Conservation (phyloP, 495 filamentous ascomycete species). For the Astrothelium subdiscretum region DNA sequence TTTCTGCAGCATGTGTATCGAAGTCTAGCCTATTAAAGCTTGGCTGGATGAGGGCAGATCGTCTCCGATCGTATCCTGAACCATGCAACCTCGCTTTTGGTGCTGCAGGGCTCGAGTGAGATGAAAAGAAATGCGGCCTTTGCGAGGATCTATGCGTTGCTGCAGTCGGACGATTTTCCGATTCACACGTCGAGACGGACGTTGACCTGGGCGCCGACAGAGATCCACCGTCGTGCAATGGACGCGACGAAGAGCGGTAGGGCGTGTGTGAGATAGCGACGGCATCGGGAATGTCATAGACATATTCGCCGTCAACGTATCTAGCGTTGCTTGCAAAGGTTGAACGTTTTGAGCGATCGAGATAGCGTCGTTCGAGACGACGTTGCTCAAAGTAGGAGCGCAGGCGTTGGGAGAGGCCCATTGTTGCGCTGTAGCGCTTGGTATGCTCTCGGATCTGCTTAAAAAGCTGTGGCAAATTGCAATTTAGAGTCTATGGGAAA, state of each 20-base stretch:
- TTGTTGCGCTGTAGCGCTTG: conserved; percentile 4
- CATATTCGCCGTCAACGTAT: conserved; percentile 89
- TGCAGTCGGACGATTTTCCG: too few relatives aligned
- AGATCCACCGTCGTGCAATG: too few relatives aligned
- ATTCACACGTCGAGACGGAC: too few relatives aligned
- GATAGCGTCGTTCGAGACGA: conserved; percentile 87
- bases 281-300: conserved; percentile 37
- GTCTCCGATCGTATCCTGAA: not conserved
- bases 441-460: too few relatives aligned
- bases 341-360: conserved; percentile 70
- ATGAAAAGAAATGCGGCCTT: too few relatives aligned
- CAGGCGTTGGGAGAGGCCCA: conserved; percentile 17
- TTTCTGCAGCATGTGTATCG: not conserved
- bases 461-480: too few relatives aligned
- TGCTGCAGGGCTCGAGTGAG: too few relatives aligned
- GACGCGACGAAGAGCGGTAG: too few relatives aligned
- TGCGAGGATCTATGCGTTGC: too few relatives aligned
- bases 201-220: too few relatives aligned
- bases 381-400: conserved; percentile 69
- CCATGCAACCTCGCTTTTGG: too few relatives aligned
- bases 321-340: conserved; percentile 75
- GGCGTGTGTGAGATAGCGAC: conserved; percentile 11
- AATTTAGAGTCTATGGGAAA: too few relatives aligned
- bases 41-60: not conserved
- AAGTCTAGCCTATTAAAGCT: not conserved